Evolutionary conservation across 2,329 filamentous ascomycete genomes (phyloP).

Genomic region (Fusarium liriodendri): DNA sequence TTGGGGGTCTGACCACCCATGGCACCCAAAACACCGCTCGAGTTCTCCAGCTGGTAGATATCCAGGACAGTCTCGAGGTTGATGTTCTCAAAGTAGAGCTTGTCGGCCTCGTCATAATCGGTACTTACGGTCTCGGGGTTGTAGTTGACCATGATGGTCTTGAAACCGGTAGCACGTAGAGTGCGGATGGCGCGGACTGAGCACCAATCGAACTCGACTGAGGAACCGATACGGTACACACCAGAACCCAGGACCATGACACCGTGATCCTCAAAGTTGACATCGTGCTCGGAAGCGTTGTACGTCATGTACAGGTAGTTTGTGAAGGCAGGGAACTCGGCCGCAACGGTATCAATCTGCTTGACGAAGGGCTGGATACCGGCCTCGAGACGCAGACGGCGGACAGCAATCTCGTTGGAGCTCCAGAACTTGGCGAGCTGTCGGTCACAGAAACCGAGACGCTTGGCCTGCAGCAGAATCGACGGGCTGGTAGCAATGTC

Average conservation of each 20-base stretch:
- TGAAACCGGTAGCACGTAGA: slow-evolving; percentile 83
- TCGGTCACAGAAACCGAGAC: slow-evolving; percentile 92
- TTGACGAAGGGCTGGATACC: slow-evolving; percentile 92
- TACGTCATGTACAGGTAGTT: slow-evolving; percentile 98
- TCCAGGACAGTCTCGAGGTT: slow-evolving; percentile 90
- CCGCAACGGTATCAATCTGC: slow-evolving; percentile 98
- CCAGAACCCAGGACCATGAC: slow-evolving; percentile 97
- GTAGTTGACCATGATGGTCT: slow-evolving; percentile 97
- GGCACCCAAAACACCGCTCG: slow-evolving; percentile 87
- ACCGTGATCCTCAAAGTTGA: slow-evolving; percentile 87
- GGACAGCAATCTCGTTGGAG: slow-evolving; percentile 92
- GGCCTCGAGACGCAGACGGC: slow-evolving; percentile 84
- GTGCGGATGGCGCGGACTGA: slow-evolving; percentile 95
- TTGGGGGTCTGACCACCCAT: slow-evolving; percentile 99
- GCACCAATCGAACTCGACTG: slow-evolving; percentile 99
- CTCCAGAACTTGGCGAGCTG: slow-evolving; percentile 95
- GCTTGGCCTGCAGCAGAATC: slow-evolving; percentile 86
- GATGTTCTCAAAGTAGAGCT: slow-evolving; percentile 96
- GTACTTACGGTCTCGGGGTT: slow-evolving; percentile 92
- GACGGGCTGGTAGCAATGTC: slow-evolving; percentile 73
- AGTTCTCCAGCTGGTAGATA: slow-evolving; percentile 88
- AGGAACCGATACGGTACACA: slow-evolving; percentile 96
- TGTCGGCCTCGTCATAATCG: slow-evolving; percentile 94
- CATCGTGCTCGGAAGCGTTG: slow-evolving; percentile 88
- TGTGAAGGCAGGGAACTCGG: slow-evolving; percentile 92